Evolutionary conservation across 1,284 basidiomycete genomes (phyloP), one percentile per base, ranked within the genome.

Genomic region (Pholiota adiposa): DNA sequence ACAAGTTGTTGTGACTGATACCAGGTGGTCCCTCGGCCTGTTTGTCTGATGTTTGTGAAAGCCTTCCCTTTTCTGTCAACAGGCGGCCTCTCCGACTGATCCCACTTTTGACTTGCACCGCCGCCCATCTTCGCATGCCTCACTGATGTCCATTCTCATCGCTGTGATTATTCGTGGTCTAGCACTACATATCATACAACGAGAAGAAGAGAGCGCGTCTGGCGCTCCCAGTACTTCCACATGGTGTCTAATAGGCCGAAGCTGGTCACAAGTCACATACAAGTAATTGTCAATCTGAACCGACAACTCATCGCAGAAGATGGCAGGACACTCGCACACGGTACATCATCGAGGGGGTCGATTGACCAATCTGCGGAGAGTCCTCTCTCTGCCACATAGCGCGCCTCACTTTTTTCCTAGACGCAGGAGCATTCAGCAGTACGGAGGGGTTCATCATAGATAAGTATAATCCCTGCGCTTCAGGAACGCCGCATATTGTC

Each of bases 221-320:
- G 14, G 36, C 9, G 23, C 23, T 25, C 21, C 16, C 44, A 11
- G 4, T 25, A 27, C 43, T 52, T 52, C 51, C 25, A 21, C 23
- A 34, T 51, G 64, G 5, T 31, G 29, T 31, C 4, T 81, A 85
- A 63, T 78, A 78, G 75, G 76, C 67, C 69, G 63, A 56, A 86
- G 53, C 61, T 81, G 62, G 3, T 78, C 74, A 69, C 83, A 85
- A 21, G 76, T 79, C 54, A 81, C 80, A 63, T 69, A 83, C 12
- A 85, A 51, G 1, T 72, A 83, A 56, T 82, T 74, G 57, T 84
- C 83, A 36, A 86, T 67, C 73, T 83, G 78, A n/a, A 79, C 75
- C 52, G 65, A 50, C 27, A 69, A 43, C 51, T 63, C 65, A 5
- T 64, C 55, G 8, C 65, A 62, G 66, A 83, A 83, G 5, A 79